Base-by-base conservation (phyloP, 2,329 filamentous ascomycete species). In the Clarireedia paspali region DNA sequence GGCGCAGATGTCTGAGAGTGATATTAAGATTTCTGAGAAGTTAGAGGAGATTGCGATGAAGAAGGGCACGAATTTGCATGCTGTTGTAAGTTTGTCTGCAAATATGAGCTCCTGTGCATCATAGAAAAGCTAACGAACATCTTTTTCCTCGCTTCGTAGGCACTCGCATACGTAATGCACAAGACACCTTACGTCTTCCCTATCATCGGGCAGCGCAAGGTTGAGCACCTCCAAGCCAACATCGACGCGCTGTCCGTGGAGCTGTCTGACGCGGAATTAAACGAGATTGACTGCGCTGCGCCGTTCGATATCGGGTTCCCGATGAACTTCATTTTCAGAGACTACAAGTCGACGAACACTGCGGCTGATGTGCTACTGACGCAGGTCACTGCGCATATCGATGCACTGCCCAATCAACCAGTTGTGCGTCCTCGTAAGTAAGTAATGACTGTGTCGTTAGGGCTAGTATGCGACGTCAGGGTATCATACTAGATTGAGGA, bases 171-270 rank as follows among this genome's bases (percentile, higher is more conserved):
- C 65, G 82, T 90, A 14, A 79, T 88, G 76, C 78, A 82, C 60
- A 89, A 90, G 72, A 74, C 83, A 0, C 80, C 85, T 0, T 82
- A 88, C 63, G 83, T 90, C 12, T 89, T 88, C 66, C 88, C 88
- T 1, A 83, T 91, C 42, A 75, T 89, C 5, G 87, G 87, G 10
- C 83, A 84, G 0, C 77, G 86, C 10, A 89, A 84, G 63, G 69
- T 88, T 9, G 81, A 85, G 51, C 86, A 91, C 66, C 72, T 91
- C 42, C 79, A 84, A 66, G 77, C 76, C 56, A 90, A 89, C 64
- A 86, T 90, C 61, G 79, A 85, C 63, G 84, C 85, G 0, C 73
- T 91, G 38, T 75, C 74, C 1, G 72, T 90, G 44, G 71, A 77
- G 55, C 72, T 91, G 39, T 78, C 73, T 0, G 68, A 75, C 0